Evolutionary conservation across 2,329 filamentous ascomycete genomes (phyloP).

Genomic region (Metarhizium brunneum): DNA sequence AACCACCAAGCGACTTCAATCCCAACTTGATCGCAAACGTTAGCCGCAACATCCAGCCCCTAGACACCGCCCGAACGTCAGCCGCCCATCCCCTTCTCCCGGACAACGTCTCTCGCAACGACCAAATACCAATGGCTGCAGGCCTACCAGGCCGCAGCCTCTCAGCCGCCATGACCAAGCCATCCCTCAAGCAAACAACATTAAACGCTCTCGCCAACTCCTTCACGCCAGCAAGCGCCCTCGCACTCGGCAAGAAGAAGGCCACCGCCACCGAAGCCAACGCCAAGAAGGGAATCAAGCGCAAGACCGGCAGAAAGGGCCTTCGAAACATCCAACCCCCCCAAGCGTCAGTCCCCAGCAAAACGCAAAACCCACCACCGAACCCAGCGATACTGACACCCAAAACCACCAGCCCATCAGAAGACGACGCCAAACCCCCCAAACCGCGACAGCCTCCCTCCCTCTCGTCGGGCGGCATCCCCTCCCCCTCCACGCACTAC

Average conservation of each 20-base stretch:
- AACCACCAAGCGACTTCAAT: too few species aligned
- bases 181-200: neutral
- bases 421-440: too few species aligned
- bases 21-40: too few species aligned
- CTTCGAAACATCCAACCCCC: neutral
- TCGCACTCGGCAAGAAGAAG: neutral
- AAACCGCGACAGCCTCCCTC: slow-evolving; percentile 17
- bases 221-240: neutral
- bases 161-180: neutral
- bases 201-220: neutral
- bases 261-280: neutral
- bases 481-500: slow-evolving; percentile 52
- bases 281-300: slow-evolving; percentile 1
- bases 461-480: slow-evolving; percentile 45
- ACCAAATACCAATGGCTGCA: neutral
- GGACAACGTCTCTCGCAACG: neutral
- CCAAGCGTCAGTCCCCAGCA: neutral
- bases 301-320: neutral
- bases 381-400: neutral
- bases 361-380: neutral
- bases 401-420: neutral
- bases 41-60: neutral
- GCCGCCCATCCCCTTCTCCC: neutral
- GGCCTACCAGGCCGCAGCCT: neutral
- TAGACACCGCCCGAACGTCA: neutral